Conservation (phyloP, 129 eudicot genomes). For the Flaveria sonorensis region DNA sequence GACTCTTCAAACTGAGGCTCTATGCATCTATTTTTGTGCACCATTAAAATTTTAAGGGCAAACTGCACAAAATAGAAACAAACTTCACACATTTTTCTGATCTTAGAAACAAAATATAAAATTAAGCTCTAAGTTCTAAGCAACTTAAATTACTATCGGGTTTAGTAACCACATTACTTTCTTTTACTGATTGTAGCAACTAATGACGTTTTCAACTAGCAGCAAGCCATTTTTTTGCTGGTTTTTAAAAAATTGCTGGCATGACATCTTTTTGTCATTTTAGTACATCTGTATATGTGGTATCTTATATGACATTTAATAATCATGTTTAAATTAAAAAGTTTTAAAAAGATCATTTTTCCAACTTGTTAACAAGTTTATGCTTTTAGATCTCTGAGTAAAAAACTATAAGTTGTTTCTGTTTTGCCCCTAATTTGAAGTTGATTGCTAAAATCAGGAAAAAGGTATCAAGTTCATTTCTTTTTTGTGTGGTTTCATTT, state of each 20-base stretch:
- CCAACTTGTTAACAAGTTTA: neutral
- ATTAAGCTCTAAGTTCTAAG: neutral
- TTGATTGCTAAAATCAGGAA: neutral
- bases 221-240: neutral
- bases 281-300: neutral
- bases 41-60: neutral
- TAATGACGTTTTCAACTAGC: neutral
- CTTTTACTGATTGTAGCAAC: neutral
- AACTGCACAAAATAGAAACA: neutral
- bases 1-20: neutral
- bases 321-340: too few relatives aligned
- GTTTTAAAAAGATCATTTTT: neutral
- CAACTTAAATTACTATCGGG: too few relatives aligned
- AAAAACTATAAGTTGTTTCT: neutral
- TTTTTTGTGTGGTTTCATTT: too few relatives aligned
- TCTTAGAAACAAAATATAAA: too few relatives aligned
- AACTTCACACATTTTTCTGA: neutral
- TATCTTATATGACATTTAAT: neutral
- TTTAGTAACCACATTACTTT: neutral
- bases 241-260: neutral
- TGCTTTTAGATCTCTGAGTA: neutral
- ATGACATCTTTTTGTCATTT: neutral
- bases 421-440: neutral
- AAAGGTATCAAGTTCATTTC: neutral
- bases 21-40: neutral